Conservation (phyloP, 148 eudicot species). For the Fagopyrum esculentum region DNA sequence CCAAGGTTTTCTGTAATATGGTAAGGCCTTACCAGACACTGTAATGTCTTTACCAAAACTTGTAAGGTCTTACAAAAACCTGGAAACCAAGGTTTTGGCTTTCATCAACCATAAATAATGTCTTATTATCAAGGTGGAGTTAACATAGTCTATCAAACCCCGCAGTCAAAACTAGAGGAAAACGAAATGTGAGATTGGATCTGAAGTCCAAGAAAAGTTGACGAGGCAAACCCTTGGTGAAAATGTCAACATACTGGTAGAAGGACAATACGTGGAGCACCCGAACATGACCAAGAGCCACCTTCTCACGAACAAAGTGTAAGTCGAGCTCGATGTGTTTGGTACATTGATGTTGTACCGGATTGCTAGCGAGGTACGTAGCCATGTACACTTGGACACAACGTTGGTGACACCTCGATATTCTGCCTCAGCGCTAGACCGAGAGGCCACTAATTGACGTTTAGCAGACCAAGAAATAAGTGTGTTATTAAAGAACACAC, state of each 20-base stretch:
- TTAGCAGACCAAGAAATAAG: neutral
- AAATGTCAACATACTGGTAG: neutral
- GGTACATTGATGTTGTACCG: neutral
- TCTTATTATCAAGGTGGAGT: no score
- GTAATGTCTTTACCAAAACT: no score
- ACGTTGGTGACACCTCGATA: neutral
- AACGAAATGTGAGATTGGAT: neutral
- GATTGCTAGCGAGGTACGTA: neutral
- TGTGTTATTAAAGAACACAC: neutral
- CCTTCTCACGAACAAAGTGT: neutral
- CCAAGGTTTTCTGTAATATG: no score
- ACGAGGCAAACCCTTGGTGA: neutral
- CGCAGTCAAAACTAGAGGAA: slow-evolving; percentile 23
- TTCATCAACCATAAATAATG: no score
- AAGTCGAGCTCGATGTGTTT: slow-evolving; percentile 7
- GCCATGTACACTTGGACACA: neutral
- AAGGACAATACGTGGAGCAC: neutral
- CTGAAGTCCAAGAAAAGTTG: neutral
- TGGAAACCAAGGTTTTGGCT: no score
- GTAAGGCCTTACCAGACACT: no score
- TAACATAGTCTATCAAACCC: neutral
- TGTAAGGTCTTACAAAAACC: no score
- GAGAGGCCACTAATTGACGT: neutral
- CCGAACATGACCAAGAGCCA: neutral
- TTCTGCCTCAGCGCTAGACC: neutral